A percentile compares a stretch with the other conserved stretches of the same genome.
phyloP scores from a whole-genome alignment of 805 yeast genomes.

The Yamadazyma insecticola region DNA sequence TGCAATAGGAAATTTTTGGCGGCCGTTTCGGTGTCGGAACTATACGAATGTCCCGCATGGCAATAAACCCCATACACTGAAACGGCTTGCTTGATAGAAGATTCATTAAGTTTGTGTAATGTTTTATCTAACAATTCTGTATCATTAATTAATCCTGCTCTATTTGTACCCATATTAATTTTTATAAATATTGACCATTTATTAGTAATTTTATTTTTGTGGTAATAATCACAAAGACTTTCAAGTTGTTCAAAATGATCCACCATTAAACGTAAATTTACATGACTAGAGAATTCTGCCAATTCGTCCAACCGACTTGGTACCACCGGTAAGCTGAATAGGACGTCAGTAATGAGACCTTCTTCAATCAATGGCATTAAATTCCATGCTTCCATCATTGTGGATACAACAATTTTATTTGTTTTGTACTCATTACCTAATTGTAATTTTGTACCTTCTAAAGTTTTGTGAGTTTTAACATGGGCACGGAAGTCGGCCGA shows the following conservation, averaged over 20 bases:
- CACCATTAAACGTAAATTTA: conserved; percentile 52
- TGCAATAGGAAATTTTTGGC: conserved; percentile 48
- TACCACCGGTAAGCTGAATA: conserved; percentile 41
- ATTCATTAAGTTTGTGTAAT: conserved; percentile 21
- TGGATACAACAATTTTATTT: conserved; percentile 59
- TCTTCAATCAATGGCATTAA: conserved; percentile 34
- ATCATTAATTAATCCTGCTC: conserved; percentile 54
- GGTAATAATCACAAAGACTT: conserved; percentile 35
- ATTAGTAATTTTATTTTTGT: conserved; percentile 14
- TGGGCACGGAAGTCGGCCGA: conserved; percentile 58
- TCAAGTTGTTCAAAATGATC: conserved; percentile 58
- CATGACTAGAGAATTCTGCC: conserved; percentile 34
- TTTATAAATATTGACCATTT: conserved; percentile 67
- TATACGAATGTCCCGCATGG: conserved; percentile 77
- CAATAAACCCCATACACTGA: conserved; percentile 66
- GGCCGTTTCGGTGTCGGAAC: conserved; percentile 36
- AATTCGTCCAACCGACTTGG: conserved; percentile 47
- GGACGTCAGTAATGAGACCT: conserved; percentile 32
- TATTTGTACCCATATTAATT: conserved; percentile 63
- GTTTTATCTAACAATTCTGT: conserved; percentile 32
- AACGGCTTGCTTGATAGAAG: conserved; percentile 26
- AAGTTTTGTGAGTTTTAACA: conserved; percentile 70
- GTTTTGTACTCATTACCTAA: conserved; percentile 38
- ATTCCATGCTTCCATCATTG: conserved; percentile 62
- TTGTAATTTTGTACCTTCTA: conserved; percentile 54